These are phyloP conservation scores for Podila horticola DNA, from an alignment of 192 early-diverging fungal genomes.

Conservation along the genomic window DNA sequence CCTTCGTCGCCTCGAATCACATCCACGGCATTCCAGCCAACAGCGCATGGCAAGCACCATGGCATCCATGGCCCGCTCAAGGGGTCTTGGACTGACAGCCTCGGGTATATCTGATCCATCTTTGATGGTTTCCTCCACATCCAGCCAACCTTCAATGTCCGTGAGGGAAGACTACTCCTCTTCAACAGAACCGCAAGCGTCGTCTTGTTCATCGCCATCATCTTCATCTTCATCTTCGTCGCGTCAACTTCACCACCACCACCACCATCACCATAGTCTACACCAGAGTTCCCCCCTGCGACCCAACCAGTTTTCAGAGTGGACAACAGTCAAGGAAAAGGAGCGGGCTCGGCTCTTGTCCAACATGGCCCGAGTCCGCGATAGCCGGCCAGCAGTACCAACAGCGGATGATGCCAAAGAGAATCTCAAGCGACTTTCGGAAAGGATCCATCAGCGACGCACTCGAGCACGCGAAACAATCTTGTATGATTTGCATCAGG, in stretches of 20 bases:
- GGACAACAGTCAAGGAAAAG: constrained; percentile 37
- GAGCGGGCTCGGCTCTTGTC: constrained; percentile 36
- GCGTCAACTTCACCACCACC: background rate
- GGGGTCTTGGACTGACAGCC: background rate
- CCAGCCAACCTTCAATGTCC: too few relatives aligned
- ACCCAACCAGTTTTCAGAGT: constrained; percentile 29
- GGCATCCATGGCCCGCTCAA: background rate
- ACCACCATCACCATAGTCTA: constrained; percentile 3
- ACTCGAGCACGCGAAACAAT: constrained; percentile 43
- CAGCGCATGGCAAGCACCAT: background rate
- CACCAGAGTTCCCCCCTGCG: constrained; percentile 34
- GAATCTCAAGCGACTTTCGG: constrained; percentile 30
- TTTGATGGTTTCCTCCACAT: background rate
- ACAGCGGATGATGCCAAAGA: constrained; percentile 32
- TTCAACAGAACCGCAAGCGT: too few relatives aligned
- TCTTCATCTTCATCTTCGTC: background rate
- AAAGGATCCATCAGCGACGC: constrained; percentile 34
- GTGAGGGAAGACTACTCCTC: too few relatives aligned
- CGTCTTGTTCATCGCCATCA: background rate
- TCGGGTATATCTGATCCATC: background rate
- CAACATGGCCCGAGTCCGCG: constrained; percentile 29
- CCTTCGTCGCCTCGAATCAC: background rate
- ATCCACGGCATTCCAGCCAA: background rate
- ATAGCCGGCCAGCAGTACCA: background rate
- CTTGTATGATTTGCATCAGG: constrained; percentile 38